Base-by-base conservation (phyloP, 2,329 filamentous ascomycete genomes). In the Diplocarpon mali region DNA sequence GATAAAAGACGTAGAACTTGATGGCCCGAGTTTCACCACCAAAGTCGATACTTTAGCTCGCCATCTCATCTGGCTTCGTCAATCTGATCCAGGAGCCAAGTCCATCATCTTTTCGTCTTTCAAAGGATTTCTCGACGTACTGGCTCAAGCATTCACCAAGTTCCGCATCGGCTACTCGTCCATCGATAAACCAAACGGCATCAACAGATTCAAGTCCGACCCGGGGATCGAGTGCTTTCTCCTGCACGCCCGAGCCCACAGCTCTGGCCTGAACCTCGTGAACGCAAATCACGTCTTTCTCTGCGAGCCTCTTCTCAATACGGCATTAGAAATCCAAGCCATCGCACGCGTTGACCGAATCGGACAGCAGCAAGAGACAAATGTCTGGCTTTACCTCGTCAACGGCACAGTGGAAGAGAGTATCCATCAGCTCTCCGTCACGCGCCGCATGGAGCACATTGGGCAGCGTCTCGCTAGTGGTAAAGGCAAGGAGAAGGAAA, bases 291-390 rank as follows among this genome's bases (percentile, higher is more conserved):
- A 96, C 60, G 88, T 96, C 1, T 93, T 96, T 59, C 73, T 98
- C 4, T 95, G 88, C 62, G 92, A 98, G 60, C 92, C 92, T 2
- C 69, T 96, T 3, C 78, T 96, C 55, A 95, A 96, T 60, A 90
- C 90, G 0, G 88, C 89, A 0, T 78, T 98, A 13, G 92, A 96
- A 64, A 72, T 96, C 9, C 92, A 98, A 63, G 90, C 89, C 12
- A 94, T 96, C 58, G 89, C 90, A 1, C 83, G 92, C 45, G 89
- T 98, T 1, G 88, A 98, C 61, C 79, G 92, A 30, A 98, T 98
- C 51, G 92, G 92, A 0, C 92, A 96, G 64, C 73, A 81, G 51
- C 79, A 85, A 41, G 75, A 85, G 53, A 98, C 92, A 0, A 95
- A 86, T 0, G 88, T 96, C 1, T 96, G 89, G 84, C 83, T 95